Evolutionary conservation across 2,329 filamentous ascomycete species (phyloP).

Genomic region (Exophiala mesophila): DNA sequence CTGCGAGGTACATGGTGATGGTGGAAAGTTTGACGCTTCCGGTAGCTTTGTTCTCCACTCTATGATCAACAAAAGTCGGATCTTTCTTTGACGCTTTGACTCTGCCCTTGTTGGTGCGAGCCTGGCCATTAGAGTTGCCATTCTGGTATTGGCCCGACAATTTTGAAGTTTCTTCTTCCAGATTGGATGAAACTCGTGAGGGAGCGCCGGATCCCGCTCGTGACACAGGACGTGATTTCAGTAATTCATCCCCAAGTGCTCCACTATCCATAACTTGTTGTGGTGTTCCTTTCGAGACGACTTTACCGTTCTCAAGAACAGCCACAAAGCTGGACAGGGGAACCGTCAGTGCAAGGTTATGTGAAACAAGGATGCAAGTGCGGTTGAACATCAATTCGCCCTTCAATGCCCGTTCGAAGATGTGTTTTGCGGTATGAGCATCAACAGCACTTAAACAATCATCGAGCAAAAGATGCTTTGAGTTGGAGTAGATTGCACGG

Average conservation of each 20-base stretch:
- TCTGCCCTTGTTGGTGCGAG: constrained; percentile 31
- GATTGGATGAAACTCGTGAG: constrained; percentile 71
- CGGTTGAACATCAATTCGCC: constrained; percentile 82
- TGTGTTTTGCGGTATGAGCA: constrained; percentile 96
- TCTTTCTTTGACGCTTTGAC: constrained; percentile 38
- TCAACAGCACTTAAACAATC: constrained; percentile 96
- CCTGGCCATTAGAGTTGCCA: constrained; percentile 30
- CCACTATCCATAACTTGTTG: constrained; percentile 79
- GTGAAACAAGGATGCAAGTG: constrained; percentile 92
- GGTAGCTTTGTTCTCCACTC: constrained; percentile 71
- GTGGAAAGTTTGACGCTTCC: constrained; percentile 86
- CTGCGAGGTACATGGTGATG: constrained; percentile 73
- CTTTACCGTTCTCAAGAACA: constrained; percentile 78
- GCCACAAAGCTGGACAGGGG: constrained; percentile 77
- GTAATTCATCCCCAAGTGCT: constrained; percentile 77
- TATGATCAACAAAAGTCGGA: constrained; percentile 36
- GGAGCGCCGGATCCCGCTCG: constrained; percentile 65
- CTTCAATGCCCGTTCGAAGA: constrained; percentile 87
- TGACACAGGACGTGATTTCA: constrained; percentile 69
- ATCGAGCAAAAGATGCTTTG: constrained; percentile 82
- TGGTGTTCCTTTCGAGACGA: constrained; percentile 70
- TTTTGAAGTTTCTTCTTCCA: constrained; percentile 58
- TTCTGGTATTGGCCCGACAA: constrained; percentile 46
- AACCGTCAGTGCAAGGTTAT: constrained; percentile 85
- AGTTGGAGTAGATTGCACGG: constrained; percentile 94